Base-by-base conservation (phyloP, 768 basidiomycete genomes). In the Lanmaoa pseudosensibilis region DNA sequence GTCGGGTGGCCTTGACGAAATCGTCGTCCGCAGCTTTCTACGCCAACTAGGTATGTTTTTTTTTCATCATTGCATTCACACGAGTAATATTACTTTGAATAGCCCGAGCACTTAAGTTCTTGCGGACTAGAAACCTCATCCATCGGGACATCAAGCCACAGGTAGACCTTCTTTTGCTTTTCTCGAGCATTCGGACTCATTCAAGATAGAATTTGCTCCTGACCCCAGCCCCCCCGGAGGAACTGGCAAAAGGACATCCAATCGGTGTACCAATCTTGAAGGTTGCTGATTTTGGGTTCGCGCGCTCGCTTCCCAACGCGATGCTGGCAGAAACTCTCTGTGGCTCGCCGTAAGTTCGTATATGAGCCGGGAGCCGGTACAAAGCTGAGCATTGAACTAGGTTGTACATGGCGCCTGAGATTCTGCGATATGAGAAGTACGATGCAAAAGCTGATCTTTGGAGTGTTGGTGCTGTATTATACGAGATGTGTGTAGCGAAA, bases 341-440 rank as follows among this genome's bases (percentile, higher is more conserved):
- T 70, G 96, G 97, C 4, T 97, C 94, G 13, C 97, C 96, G 87
- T 95, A 69, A 74, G 92, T 83, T 21, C 33, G 9, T 48, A 44
- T 48, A 27, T 50, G 39, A 23, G 1, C 45, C 25, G 21, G 32
- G 11, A 30, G 18, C 3, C 43, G 44, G 47, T 48, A 19, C 12
- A 36, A 49, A 45, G 32, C 49, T 60, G 43, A 59, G 2, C 23
- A 38, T 21, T 23, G 19, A 8, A 32, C 7, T 54, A 94, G 93
- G 46, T 75, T 99, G 32, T 99, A 99, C 75, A 99, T 98, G 97
- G 97, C 97, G 0, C 97, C 97, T 0, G 97, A 99, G 74, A 98
- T 99, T 65, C 77, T 99, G 12, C 85, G 92, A 16, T 97, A 97
- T 70, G 89, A 98, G 75, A 95, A 95, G 69, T 98, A 99, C 73